Conservation (phyloP, 805 yeast species). For the Zygoascus biomembranicola region DNA sequence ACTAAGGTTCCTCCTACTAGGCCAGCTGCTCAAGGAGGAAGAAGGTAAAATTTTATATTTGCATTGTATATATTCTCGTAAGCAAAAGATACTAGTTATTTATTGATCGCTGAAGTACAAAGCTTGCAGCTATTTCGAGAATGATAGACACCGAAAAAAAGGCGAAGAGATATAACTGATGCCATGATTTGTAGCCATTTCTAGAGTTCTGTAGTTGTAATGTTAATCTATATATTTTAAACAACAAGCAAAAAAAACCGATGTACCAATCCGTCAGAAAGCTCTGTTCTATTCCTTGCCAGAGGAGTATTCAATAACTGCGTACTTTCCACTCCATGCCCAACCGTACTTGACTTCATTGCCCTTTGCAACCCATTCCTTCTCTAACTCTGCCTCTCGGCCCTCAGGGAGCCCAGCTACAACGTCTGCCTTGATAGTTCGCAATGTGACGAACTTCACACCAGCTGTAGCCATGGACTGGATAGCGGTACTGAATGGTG, state of each 20-base stretch:
- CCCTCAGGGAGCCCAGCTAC: conserved; percentile 75
- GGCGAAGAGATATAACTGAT: no score
- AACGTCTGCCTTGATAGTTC: conserved; percentile 96
- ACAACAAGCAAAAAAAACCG: no score
- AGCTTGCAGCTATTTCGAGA: no score
- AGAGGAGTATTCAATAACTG: conserved; percentile 61
- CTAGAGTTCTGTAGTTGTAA: no score
- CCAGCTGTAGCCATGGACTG: conserved; percentile 57
- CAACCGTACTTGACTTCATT: conserved; percentile 67
- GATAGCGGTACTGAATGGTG: conserved; percentile 63
- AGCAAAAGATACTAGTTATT: no score
- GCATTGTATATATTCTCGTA: background rate
- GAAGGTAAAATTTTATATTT: background rate
- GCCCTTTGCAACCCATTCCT: conserved; percentile 48
- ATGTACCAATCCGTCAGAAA: no score
- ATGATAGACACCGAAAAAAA: no score
- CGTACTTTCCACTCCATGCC: conserved; percentile 90
- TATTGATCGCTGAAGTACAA: no score
- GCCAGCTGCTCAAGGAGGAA: background rate
- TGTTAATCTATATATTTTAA: no score
- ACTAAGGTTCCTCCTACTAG: background rate
- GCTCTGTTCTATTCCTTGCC: conserved; percentile 25
- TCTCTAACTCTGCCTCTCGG: conserved; percentile 55
- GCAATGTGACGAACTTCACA: conserved; percentile 60
- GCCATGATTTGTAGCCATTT: no score